Evolutionary conservation across 1,139 yeast genomes (phyloP).

Genomic region (Eremothecium coryli): DNA sequence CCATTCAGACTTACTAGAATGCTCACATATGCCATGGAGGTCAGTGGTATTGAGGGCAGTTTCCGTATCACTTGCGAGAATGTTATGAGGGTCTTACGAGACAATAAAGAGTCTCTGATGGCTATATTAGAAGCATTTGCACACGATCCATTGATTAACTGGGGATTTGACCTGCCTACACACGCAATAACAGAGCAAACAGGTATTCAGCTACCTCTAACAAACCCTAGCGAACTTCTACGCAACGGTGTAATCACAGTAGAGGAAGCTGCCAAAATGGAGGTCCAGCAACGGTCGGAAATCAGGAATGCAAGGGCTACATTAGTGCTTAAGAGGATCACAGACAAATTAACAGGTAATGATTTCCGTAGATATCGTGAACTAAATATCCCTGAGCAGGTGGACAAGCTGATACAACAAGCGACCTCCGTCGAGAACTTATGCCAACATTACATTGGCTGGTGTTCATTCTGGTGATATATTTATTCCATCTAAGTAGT

Average conservation of each 20-base stretch:
- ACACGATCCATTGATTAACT: constrained; percentile 93
- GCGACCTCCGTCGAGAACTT: constrained; percentile 94
- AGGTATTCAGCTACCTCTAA: constrained; percentile 55
- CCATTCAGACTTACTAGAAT: constrained; percentile 95
- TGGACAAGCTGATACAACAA: constrained; percentile 86
- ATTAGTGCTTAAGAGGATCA: constrained; percentile 78
- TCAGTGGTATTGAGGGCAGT: constrained; percentile 96
- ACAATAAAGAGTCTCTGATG: constrained; percentile 91
- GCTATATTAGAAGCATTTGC: constrained; percentile 98
- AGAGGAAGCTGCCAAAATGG: constrained; percentile 62
- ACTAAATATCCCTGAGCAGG: constrained; percentile 80
- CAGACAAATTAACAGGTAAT: constrained; percentile 88
- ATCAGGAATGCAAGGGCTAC: constrained; percentile 87
- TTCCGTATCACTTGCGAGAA: constrained; percentile 95
- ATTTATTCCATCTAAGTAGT: background rate
- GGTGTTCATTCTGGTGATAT: constrained; percentile 97
- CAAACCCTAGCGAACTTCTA: constrained; percentile 57
- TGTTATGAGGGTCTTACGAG: constrained; percentile 90
- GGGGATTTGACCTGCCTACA: constrained; percentile 95
- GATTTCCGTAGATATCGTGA: constrained; percentile 70
- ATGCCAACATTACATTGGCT: constrained; percentile 95
- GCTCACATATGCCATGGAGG: constrained; percentile 98
- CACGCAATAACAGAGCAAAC: constrained; percentile 67
- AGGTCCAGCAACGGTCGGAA: constrained; percentile 68
- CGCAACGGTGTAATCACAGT: constrained; percentile 70